phyloP scores from a whole-genome alignment of 495 filamentous ascomycete species.

The Penicillium bovifimosum region DNA sequence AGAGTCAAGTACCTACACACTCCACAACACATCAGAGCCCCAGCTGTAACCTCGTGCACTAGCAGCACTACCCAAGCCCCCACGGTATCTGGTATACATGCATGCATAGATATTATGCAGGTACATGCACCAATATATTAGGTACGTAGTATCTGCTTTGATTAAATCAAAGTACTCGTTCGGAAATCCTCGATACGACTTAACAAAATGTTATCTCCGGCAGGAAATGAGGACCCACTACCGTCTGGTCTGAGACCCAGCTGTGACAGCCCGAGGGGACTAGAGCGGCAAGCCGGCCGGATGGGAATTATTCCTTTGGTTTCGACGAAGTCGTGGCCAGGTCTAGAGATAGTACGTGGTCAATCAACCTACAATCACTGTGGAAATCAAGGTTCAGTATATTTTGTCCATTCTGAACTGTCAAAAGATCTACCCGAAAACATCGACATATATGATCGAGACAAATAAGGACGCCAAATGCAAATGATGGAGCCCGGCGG shows the following conservation, averaged over 20 bases:
- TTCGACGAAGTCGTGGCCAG: no score
- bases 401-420: no score
- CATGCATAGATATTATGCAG: constrained; percentile 25
- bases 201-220: not conserved
- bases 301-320: not conserved
- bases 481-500: not conserved
- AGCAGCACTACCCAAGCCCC: not conserved
- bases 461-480: constrained; percentile 3
- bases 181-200: no score
- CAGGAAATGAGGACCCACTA: not conserved
- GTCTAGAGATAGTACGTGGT: no score
- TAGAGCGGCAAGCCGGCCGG: constrained; percentile 7
- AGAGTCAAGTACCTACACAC: not conserved
- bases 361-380: no score
- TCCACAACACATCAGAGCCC: not conserved
- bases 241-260: not conserved
- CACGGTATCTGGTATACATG: constrained; percentile 5
- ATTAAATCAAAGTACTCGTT: no score
- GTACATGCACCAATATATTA: constrained; percentile 19
- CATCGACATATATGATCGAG: not conserved
- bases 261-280: not conserved
- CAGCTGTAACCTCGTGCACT: not conserved
- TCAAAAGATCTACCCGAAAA: no score
- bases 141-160: no score
- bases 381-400: no score